These are phyloP conservation scores for Ettlia oleoabundans DNA, from an alignment of 139 green algal genomes.

Conservation along the genomic window DNA sequence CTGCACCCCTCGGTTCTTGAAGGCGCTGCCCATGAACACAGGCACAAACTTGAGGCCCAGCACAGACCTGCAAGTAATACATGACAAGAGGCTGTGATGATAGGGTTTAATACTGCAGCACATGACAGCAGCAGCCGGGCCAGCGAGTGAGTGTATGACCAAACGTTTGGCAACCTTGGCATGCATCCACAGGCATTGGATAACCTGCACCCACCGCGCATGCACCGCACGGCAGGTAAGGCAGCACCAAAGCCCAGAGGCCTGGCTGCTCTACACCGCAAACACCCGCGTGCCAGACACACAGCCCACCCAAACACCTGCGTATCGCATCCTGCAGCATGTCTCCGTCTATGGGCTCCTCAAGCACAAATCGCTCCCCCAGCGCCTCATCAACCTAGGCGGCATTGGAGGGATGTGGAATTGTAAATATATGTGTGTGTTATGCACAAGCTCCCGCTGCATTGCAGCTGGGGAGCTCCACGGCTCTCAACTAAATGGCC, in stretches of 20 bases:
- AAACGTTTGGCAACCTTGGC: too few relatives aligned
- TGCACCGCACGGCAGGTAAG: neutral
- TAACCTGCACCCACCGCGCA: neutral
- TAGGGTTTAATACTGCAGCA: neutral
- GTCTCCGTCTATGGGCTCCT: conserved; percentile 73
- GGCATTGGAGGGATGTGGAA: too few relatives aligned
- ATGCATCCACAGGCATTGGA: neutral
- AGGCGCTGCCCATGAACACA: conserved; percentile 94
- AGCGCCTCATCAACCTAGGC: conserved; percentile 95
- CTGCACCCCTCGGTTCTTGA: conserved; percentile 78
- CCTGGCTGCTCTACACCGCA: too few relatives aligned
- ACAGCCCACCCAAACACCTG: conserved; percentile 30
- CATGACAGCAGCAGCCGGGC: neutral
- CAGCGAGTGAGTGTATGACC: neutral
- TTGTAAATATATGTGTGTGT: too few relatives aligned
- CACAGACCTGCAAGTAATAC: conserved; percentile 16
- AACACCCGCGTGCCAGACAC: too few relatives aligned
- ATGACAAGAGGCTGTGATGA: too few relatives aligned
- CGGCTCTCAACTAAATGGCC: too few relatives aligned
- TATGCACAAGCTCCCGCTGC: too few relatives aligned
- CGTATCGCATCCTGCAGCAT: conserved; percentile 80
- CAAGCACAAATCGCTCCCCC: conserved; percentile 90
- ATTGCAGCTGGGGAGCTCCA: too few relatives aligned
- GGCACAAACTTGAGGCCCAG: conserved; percentile 85
- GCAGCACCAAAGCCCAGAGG: neutral